Base-by-base conservation (phyloP, 2,329 filamentous ascomycete genomes). In the Falciphora oryzae region DNA sequence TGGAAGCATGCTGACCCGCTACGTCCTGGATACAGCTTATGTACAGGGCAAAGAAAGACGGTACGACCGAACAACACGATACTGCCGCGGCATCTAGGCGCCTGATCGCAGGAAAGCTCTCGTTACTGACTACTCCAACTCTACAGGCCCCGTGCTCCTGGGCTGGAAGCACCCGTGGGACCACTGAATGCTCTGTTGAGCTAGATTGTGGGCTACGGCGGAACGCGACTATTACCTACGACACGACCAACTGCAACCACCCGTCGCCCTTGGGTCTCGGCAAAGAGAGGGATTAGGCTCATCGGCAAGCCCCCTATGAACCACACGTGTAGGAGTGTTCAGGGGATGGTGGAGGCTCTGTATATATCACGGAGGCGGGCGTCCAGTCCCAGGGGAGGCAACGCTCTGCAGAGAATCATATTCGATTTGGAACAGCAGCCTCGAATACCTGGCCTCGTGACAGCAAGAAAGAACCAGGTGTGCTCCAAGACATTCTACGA, bases 91-190 rank as follows among this genome's bases (percentile, higher is more conserved):
- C 60, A n/a, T 22, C n/a, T 16, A 1, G n/a, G n/a, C n/a, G n/a
- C n/a, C n/a, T n/a, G 50, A 60, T 53, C 59, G 4, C 13, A 8
- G 18, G 44, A 56, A 13, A n/a, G 18, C 27, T 50, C 29, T n/a
- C 5, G 60, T n/a, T 44, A 53, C 65, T 67, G 63, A 71, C 67
- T n/a, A 16, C 57, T 32, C 62, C 66, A 50, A 66, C 22, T 59
- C 14, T 50, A 57, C 67, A 88, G 85, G 85, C 65, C 84, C 94
- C 29, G 94, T 88, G 64, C 81, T 98, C 69, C 76, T 99, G 72
- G 95, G 95, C 76, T 92, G 88, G 90, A 97, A 93, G 82, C 95
- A 98, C 79, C 95, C 93, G 69, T 97, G 93, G 92, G 93, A 97
- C 71, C 93, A 97, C 80, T 97, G 82, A 84, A 62, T 64, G 58